phyloP scores from a whole-genome alignment of 2,329 filamentous ascomycete genomes.

The Aspergillus carbonarius region DNA sequence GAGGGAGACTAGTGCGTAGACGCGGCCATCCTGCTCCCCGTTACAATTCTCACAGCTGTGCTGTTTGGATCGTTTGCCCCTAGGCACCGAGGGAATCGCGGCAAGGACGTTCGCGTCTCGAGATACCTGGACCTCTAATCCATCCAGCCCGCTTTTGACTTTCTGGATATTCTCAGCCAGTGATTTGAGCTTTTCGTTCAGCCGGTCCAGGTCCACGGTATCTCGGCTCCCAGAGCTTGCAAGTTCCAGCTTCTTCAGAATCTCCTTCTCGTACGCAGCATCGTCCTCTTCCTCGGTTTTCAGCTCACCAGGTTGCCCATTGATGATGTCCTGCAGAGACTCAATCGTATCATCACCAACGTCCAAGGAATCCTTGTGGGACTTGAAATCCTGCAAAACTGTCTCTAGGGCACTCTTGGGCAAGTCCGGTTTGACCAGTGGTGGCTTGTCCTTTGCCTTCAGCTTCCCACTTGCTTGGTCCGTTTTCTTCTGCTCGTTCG shows the following conservation, averaged over 20 bases:
- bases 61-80: slow-evolving; percentile 9
- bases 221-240: slow-evolving; percentile 20
- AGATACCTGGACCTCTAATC: slow-evolving; percentile 39
- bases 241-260: slow-evolving; percentile 25
- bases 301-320: slow-evolving; percentile 27
- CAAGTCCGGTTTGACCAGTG: slow-evolving; percentile 37
- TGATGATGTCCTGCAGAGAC: slow-evolving; percentile 44
- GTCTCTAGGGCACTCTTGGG: slow-evolving; percentile 45
- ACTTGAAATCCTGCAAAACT: slow-evolving; percentile 42
- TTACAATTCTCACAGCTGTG: slow-evolving; percentile 25
- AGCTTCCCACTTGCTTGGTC: neutral
- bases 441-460: slow-evolving; percentile 19
- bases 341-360: slow-evolving; percentile 48
- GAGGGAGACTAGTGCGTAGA: slow-evolving; percentile 35
- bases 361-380: slow-evolving; percentile 37
- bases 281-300: slow-evolving; percentile 33
- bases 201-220: slow-evolving; percentile 35
- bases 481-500: neutral
- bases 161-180: slow-evolving; percentile 42
- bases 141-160: slow-evolving; percentile 40
- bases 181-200: slow-evolving; percentile 41
- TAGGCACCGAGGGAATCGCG: slow-evolving; percentile 17
- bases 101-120: slow-evolving; percentile 21
- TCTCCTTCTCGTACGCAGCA: slow-evolving; percentile 32
- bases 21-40: slow-evolving; percentile 24